Evolutionary conservation across 441 rosid species (phyloP).

Genomic region (Arabidopsis lyrata): DNA sequence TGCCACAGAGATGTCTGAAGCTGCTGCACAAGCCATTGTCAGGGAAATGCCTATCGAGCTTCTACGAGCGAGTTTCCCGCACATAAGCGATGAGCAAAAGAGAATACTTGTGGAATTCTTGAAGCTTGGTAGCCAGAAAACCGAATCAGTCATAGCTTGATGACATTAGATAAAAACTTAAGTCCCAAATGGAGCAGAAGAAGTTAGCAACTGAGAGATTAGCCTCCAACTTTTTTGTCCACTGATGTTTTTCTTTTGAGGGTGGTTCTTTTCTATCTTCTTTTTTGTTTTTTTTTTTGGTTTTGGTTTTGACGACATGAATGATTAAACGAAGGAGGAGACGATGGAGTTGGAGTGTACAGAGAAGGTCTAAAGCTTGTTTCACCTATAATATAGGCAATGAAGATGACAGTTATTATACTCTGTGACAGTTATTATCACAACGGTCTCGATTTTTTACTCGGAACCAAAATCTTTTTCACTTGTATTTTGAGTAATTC

Average conservation of each 20-base stretch:
- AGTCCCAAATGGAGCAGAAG: slow-evolving; percentile 12
- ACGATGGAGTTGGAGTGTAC: slow-evolving; percentile 34
- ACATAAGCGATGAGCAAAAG: slow-evolving; percentile 76
- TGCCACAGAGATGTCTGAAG: slow-evolving; percentile 52
- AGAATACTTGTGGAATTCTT: slow-evolving; percentile 76
- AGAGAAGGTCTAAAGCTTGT: slow-evolving; percentile 24
- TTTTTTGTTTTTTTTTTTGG: not conserved
- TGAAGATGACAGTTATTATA: slow-evolving; percentile 12
- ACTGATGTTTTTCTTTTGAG: not conserved
- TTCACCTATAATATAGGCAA: slow-evolving; percentile 24
- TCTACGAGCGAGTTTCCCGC: slow-evolving; percentile 78
- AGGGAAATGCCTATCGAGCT: slow-evolving; percentile 87
- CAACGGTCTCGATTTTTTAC: not conserved
- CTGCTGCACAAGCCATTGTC: slow-evolving; percentile 75
- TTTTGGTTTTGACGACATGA: not conserved
- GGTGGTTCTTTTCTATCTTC: not conserved
- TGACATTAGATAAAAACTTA: not conserved
- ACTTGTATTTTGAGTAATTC: not conserved
- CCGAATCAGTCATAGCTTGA: slow-evolving; percentile 28
- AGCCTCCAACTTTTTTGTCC: not conserved
- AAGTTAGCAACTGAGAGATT: slow-evolving; percentile 8
- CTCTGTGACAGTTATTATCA: not conserved
- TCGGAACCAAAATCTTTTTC: not conserved
- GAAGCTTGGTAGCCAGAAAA: slow-evolving; percentile 62
- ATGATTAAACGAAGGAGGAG: slow-evolving; percentile 17